Evolutionary conservation across 257 asterid genomes (phyloP).

Genomic region (Petunia secreta): DNA sequence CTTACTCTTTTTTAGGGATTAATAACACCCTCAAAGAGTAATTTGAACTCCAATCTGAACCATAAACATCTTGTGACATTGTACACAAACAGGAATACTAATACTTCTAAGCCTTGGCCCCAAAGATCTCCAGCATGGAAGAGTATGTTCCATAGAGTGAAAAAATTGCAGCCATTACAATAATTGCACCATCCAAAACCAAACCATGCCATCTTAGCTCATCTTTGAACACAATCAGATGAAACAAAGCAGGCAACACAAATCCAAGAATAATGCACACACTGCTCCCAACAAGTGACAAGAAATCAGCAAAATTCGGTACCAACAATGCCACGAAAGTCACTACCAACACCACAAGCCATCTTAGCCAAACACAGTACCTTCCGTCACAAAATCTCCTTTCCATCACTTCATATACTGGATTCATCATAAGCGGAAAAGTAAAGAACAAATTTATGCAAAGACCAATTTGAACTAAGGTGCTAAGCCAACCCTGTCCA

Average conservation of each 20-base stretch:
- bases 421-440: slow-evolving; percentile 23
- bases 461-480: slow-evolving; percentile 14
- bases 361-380: slow-evolving; percentile 25
- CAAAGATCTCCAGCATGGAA: slow-evolving; percentile 15
- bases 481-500: slow-evolving; percentile 22
- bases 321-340: slow-evolving; percentile 21
- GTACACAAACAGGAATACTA: not conserved
- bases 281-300: slow-evolving; percentile 27
- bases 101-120: not conserved
- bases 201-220: slow-evolving; percentile 25
- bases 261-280: slow-evolving; percentile 27
- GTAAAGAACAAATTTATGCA: slow-evolving; percentile 17
- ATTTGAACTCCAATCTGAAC: not conserved
- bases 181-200: slow-evolving; percentile 23
- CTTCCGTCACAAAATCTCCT: slow-evolving; percentile 22
- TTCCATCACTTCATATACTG: slow-evolving; percentile 19
- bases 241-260: slow-evolving; percentile 27
- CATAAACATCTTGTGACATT: slow-evolving; percentile 3
- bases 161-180: not conserved
- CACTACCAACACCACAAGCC: slow-evolving; percentile 17
- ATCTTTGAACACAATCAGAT: slow-evolving; percentile 21
- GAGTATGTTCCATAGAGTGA: slow-evolving; percentile 25
- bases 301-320: slow-evolving; percentile 27
- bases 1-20: not conserved
- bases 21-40: not conserved